phyloP scores from a whole-genome alignment of 192 early-diverging fungal species.

The Ramicandelaber brevisporus region DNA sequence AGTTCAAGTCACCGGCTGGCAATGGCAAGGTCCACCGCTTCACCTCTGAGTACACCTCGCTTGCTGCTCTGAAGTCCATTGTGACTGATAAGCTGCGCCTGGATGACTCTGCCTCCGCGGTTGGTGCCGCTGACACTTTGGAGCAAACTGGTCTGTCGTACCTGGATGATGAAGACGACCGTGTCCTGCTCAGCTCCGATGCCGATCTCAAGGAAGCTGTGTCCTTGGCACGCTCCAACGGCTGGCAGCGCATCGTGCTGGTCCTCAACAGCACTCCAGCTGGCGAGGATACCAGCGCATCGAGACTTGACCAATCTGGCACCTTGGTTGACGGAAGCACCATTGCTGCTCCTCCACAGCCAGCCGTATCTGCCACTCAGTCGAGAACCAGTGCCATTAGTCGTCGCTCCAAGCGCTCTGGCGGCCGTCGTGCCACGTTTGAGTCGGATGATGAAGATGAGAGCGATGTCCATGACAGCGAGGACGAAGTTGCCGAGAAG shows the following conservation, averaged over 20 bases:
- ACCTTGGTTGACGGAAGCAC: slow-evolving; percentile 2
- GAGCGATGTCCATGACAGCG: not conserved
- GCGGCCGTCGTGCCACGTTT: not conserved
- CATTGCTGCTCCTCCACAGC: not conserved
- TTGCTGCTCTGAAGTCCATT: slow-evolving; percentile 20
- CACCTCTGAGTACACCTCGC: slow-evolving; percentile 23
- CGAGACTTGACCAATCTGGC: no score
- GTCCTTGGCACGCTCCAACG: slow-evolving; percentile 45
- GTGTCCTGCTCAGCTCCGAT: slow-evolving; percentile 49
- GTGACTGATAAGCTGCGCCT: slow-evolving; percentile 28
- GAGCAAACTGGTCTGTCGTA: slow-evolving; percentile 59
- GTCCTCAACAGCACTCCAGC: slow-evolving; percentile 18
- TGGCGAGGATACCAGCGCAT: slow-evolving; percentile 2
- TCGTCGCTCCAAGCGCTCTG: not conserved
- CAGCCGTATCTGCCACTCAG: not conserved
- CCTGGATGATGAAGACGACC: slow-evolving; percentile 78
- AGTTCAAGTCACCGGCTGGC: slow-evolving; percentile 45
- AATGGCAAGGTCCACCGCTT: slow-evolving; percentile 57
- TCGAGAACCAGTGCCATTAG: not conserved
- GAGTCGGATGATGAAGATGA: not conserved
- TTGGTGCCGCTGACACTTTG: slow-evolving; percentile 10
- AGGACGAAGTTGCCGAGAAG: slow-evolving; percentile 2
- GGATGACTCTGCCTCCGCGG: slow-evolving; percentile 18
- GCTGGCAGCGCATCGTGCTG: slow-evolving; percentile 51
- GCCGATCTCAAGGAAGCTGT: slow-evolving; percentile 69